Conservation (phyloP, 1,139 yeast genomes). For the Suhomyces atakaporum region DNA sequence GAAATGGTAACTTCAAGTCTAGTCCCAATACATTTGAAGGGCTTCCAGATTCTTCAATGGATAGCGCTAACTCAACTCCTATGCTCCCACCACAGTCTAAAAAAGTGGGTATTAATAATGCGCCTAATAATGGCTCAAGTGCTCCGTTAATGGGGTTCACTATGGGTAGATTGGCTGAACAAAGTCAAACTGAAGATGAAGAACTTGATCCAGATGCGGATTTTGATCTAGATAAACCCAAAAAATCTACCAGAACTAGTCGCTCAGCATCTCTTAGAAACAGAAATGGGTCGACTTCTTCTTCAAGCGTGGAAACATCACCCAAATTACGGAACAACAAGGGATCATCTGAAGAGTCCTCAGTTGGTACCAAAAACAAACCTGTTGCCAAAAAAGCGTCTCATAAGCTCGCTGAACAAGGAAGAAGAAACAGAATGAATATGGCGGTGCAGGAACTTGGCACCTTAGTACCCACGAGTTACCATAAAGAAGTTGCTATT, state of each 20-base stretch:
- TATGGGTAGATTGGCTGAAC: slow-evolving; percentile 50
- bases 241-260: slow-evolving; percentile 5
- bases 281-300: slow-evolving; percentile 17
- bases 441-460: slow-evolving; percentile 78
- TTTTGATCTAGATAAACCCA: slow-evolving; percentile 7
- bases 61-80: slow-evolving; percentile 28
- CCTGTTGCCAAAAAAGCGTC: slow-evolving; percentile 63
- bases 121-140: slow-evolving; percentile 19
- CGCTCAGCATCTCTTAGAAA: slow-evolving; percentile 13
- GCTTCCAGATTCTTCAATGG: slow-evolving; percentile 40
- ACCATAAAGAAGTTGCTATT: slow-evolving; percentile 59
- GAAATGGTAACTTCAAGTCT: slow-evolving; percentile 8
- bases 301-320: slow-evolving; percentile 21
- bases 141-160: slow-evolving; percentile 48
- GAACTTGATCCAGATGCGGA: slow-evolving; percentile 12
- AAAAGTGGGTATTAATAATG: slow-evolving; percentile 19
- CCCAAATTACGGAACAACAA: slow-evolving; percentile 17
- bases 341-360: slow-evolving; percentile 17
- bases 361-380: slow-evolving; percentile 15
- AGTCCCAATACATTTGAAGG: slow-evolving; percentile 30
- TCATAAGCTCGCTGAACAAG: slow-evolving; percentile 95
- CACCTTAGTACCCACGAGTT: slow-evolving; percentile 60
- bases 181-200: slow-evolving; percentile 18
- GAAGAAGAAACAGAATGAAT: slow-evolving; percentile 90
- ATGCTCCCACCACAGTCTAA: slow-evolving; percentile 45